Conservation (phyloP, 2,329 filamentous ascomycete species). For the Macroventuria anomochaeta region DNA sequence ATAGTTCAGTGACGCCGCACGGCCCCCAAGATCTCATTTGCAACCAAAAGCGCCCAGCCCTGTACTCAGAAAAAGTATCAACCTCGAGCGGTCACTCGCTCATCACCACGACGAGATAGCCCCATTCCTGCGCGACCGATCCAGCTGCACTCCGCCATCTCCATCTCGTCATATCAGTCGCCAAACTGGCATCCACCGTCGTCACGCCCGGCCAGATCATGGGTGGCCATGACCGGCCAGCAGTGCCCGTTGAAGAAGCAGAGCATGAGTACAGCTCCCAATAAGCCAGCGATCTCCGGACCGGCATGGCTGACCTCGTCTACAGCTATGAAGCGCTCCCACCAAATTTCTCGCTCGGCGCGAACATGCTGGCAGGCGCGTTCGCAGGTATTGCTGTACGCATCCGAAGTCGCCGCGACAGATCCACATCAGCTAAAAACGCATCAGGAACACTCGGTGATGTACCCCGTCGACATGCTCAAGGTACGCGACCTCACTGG, state of each 20-base stretch:
- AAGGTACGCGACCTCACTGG: conserved; percentile 70
- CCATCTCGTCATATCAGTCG: conserved; percentile 22
- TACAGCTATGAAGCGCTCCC: conserved; percentile 87
- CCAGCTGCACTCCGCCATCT: conserved; percentile 9
- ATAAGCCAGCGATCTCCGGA: conserved; percentile 3
- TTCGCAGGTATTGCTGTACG: conserved; percentile 94
- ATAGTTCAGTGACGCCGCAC: conserved; percentile 6
- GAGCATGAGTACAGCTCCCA: conserved; percentile 50
- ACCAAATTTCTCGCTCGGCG: conserved; percentile 88
- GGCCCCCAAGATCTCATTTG: conserved; percentile 2
- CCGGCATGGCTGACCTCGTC: conserved; percentile 30
- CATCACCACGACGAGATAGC: conserved; percentile 19
- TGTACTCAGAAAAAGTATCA: conserved; percentile 10
- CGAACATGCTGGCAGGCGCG: conserved; percentile 95
- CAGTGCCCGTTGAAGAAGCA: conserved; percentile 44
- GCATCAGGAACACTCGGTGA: conserved; percentile 89
- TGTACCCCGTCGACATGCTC: conserved; percentile 98
- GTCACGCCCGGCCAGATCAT: conserved; percentile 48
- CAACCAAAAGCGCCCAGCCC: conserved; percentile 9
- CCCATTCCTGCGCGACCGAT: conserved; percentile 8
- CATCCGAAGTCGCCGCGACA: conserved; percentile 23
- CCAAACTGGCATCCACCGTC: conserved; percentile 47
- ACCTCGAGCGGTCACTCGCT: conserved; percentile 15
- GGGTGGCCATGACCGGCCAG: conserved; percentile 50
- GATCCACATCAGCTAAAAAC: conserved; percentile 30